phyloP scores from a whole-genome alignment of 2,329 filamentous ascomycete species.

The Pseudogymnoascus sp. region DNA sequence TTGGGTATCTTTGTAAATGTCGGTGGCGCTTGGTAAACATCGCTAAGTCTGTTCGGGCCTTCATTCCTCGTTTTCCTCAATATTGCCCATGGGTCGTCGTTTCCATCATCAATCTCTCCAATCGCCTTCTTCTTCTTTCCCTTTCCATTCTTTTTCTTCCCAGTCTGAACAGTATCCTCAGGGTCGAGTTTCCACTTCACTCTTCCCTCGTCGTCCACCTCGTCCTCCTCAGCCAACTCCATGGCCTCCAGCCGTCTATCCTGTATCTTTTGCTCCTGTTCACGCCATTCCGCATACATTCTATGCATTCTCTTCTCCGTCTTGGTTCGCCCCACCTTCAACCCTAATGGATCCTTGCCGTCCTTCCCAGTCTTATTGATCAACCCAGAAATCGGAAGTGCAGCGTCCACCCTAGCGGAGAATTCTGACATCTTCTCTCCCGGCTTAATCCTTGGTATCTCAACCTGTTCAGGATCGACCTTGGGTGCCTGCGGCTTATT shows the following conservation, averaged over 20 bases:
- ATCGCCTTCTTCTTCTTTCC: constrained; percentile 33
- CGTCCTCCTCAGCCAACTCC: constrained; percentile 28
- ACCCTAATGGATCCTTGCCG: constrained; percentile 56
- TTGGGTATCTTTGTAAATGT: constrained; percentile 27
- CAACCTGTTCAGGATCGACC: constrained; percentile 21
- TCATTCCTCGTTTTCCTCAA: constrained; percentile 26
- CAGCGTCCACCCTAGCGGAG: constrained; percentile 72
- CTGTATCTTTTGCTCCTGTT: constrained; percentile 51
- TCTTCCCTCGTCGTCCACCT: constrained; percentile 22
- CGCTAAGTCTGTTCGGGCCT: constrained; percentile 31
- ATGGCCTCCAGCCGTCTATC: constrained; percentile 25
- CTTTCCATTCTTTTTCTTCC: constrained; percentile 26
- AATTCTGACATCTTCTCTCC: constrained; percentile 82
- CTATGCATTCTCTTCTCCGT: constrained; percentile 81
- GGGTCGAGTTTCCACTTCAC: constrained; percentile 52
- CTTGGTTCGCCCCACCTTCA: constrained; percentile 66
- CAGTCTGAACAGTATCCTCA: constrained; percentile 36
- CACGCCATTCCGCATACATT: constrained; percentile 70
- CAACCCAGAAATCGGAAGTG: constrained; percentile 69
- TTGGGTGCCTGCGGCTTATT: constrained; percentile 21
- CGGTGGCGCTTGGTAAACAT: constrained; percentile 30
- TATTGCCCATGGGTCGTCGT: constrained; percentile 28
- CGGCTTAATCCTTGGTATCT: constrained; percentile 65
- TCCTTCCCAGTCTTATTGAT: constrained; percentile 53
- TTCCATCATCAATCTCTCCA: constrained; percentile 34